Evolutionary conservation across 75 land plant species (phyloP).

Genomic region (Pinus tabuliformis): DNA sequence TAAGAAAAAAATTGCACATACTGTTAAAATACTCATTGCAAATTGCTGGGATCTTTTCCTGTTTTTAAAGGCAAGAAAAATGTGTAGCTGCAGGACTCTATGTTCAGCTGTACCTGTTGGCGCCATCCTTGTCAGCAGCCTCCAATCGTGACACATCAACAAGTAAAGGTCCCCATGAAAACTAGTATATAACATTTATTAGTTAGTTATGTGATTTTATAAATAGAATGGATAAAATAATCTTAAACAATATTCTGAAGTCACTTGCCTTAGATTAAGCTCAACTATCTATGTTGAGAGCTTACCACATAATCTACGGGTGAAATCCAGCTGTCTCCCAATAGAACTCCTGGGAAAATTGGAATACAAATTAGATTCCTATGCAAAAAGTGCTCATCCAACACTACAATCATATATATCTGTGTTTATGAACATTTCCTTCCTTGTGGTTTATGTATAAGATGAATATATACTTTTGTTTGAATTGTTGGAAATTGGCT

Average conservation of each 20-base stretch:
- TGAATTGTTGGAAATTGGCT: neutral
- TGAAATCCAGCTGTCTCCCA: conserved; percentile 93
- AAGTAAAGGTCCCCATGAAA: conserved; percentile 87
- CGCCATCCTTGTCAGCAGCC: conserved; percentile 18
- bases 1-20: neutral
- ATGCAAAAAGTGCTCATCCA: neutral
- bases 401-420: neutral
- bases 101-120: conserved; percentile 19
- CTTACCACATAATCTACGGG: conserved; percentile 89
- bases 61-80: neutral
- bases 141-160: conserved; percentile 73
- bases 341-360: conserved; percentile 51
- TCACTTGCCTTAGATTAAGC: neutral
- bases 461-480: neutral
- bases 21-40: neutral
- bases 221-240: neutral
- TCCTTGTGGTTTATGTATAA: neutral
- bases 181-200: conserved; percentile 16
- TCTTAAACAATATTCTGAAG: too few relatives aligned
- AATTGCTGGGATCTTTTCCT: neutral
- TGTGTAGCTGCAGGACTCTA: neutral
- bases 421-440: neutral
- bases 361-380: neutral
- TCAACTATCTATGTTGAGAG: neutral
- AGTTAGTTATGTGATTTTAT: neutral